These are phyloP conservation scores for Leishmania turanica DNA, from an alignment of 208 protist genomes.

Conservation along the genomic window DNA sequence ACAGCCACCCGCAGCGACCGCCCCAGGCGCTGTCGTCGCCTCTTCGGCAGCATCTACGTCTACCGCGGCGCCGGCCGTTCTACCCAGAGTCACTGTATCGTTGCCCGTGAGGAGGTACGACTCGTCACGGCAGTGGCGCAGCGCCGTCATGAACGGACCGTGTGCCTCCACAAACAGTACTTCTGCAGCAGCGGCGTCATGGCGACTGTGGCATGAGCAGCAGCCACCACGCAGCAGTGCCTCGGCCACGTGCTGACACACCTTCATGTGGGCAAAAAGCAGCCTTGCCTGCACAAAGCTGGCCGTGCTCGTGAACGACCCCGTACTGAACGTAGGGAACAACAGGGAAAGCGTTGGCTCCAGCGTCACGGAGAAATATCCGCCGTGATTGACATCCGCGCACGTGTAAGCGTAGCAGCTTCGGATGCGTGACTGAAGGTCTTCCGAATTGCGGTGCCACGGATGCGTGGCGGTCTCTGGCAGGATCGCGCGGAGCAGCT, in stretches of 20 bases:
- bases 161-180: slow-evolving; percentile 30
- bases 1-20: background rate
- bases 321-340: background rate
- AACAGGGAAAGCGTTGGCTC: background rate
- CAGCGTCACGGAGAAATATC: slow-evolving; percentile 19
- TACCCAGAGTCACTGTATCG: background rate
- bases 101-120: slow-evolving; percentile 21
- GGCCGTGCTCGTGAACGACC: slow-evolving; percentile 1
- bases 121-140: slow-evolving; percentile 24
- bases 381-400: slow-evolving; percentile 14
- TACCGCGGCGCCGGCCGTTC: slow-evolving; percentile 6
- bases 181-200: background rate
- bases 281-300: background rate
- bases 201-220: slow-evolving; percentile 8
- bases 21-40: background rate
- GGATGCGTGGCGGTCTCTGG: background rate
- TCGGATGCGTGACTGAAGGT: slow-evolving; percentile 22
- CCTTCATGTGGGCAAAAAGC: slow-evolving; percentile 27
- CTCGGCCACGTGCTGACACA: slow-evolving; percentile 30
- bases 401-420: slow-evolving; percentile 25
- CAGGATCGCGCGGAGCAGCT: slow-evolving; percentile 7
- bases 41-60: slow-evolving; percentile 11
- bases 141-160: slow-evolving; percentile 4
- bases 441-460: slow-evolving; percentile 2
- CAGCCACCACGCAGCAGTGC: background rate